Percentiles rank a stretch among this genome's conserved stretches.
phyloP scores from a whole-genome alignment of 2,329 filamentous ascomycete species.

The Cytospora piceicola region DNA sequence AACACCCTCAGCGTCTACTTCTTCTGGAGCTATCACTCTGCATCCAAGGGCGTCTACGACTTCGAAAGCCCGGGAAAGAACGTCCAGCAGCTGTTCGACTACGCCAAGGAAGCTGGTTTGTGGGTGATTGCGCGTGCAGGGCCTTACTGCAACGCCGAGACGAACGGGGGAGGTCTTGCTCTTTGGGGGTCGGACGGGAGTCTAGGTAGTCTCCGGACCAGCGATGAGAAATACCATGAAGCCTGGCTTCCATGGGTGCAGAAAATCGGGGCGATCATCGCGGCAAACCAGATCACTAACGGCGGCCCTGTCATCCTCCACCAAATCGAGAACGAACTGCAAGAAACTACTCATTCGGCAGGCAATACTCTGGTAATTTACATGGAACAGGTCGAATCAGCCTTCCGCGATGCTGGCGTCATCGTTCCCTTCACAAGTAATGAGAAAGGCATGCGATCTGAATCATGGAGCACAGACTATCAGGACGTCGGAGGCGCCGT shows the following conservation, averaged over 20 bases:
- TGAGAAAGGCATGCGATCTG: constrained; percentile 52
- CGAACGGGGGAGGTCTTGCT: constrained; percentile 49
- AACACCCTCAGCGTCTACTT: constrained; percentile 55
- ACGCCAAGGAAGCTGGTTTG: constrained; percentile 54
- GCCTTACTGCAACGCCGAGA: constrained; percentile 45
- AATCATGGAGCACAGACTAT: constrained; percentile 60
- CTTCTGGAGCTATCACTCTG: constrained; percentile 55
- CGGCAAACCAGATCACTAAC: constrained; percentile 55
- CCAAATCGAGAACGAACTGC: constrained; percentile 59
- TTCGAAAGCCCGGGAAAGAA: constrained; percentile 56
- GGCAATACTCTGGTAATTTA: constrained; percentile 53
- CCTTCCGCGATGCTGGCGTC: constrained; percentile 50
- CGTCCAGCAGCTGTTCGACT: constrained; percentile 53
- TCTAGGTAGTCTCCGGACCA: constrained; percentile 46
- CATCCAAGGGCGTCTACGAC: constrained; percentile 49
- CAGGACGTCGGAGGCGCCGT: constrained; percentile 59
- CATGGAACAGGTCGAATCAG: constrained; percentile 55
- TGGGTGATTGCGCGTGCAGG: constrained; percentile 56
- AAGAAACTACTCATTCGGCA: constrained; percentile 47
- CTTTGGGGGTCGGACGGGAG: constrained; percentile 50
- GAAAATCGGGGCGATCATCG: constrained; percentile 53
- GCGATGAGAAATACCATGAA: constrained; percentile 47
- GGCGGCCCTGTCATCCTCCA: constrained; percentile 56
- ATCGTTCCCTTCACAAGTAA: constrained; percentile 55
- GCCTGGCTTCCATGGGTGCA: constrained; percentile 53